These are phyloP conservation scores for Bretziella fagacearum DNA, from an alignment of 2,329 filamentous ascomycete species.

Conservation along the genomic window DNA sequence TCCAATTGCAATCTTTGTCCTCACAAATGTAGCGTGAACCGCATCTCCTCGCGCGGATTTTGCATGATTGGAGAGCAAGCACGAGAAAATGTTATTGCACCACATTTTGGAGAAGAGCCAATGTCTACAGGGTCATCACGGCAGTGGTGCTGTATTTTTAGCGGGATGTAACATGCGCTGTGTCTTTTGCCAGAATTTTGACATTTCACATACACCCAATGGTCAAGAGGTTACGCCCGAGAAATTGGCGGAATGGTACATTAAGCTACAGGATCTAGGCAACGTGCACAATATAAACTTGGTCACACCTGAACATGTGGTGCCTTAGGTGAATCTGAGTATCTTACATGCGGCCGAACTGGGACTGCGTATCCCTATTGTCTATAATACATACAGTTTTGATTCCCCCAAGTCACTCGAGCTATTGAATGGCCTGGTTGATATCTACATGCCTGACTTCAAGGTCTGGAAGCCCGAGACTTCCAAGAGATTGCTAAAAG, in stretches of 20 bases:
- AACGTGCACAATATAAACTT: conserved; percentile 80
- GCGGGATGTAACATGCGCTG: conserved; percentile 58
- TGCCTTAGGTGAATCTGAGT: conserved; percentile 62
- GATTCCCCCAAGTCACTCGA: conserved; percentile 56
- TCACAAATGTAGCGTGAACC: conserved; percentile 58
- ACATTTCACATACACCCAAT: conserved; percentile 67
- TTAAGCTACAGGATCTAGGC: conserved; percentile 68
- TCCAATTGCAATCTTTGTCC: conserved; percentile 70
- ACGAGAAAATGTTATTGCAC: conserved; percentile 71
- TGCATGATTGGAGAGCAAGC: conserved; percentile 62
- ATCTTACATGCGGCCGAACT: conserved; percentile 56
- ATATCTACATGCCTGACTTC: conserved; percentile 81
- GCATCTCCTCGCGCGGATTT: conserved; percentile 61
- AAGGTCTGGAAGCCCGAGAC: conserved; percentile 58
- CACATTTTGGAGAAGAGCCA: conserved; percentile 76
- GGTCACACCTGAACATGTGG: conserved; percentile 73
- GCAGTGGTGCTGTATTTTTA: conserved; percentile 69
- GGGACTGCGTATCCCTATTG: conserved; percentile 53
- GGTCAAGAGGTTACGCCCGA: conserved; percentile 66
- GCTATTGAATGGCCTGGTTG: conserved; percentile 61
- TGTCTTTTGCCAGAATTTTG: conserved; percentile 66
- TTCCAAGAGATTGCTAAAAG: conserved; percentile 57
- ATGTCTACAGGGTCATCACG: conserved; percentile 67
- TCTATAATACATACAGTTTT: conserved; percentile 75
- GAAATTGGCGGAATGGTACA: conserved; percentile 63